Evolutionary conservation across 2,329 filamentous ascomycete species (phyloP), one percentile per base, ranked within the genome.

Genomic region (Alternaria viburni): DNA sequence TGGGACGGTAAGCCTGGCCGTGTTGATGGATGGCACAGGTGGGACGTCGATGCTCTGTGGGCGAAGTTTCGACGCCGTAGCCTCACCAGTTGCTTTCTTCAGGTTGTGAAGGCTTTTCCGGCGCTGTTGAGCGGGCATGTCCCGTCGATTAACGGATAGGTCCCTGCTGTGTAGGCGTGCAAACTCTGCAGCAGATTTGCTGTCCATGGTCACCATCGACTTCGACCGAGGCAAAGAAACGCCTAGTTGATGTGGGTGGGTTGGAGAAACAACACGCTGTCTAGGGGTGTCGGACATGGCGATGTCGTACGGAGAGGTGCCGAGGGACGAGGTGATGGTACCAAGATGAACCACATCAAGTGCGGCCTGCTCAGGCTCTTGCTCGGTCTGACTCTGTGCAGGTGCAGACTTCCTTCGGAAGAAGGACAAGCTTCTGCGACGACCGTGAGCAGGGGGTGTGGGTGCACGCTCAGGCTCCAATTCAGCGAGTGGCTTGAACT

Each of bases 281-380:
- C 51, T 62, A n/a, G 60, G 67, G 11, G 65, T 58, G 6, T 56
- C 47, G 36, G 69, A 57, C 66, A 76, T 79, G 15, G 82, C 80
- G 41, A 80, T 75, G 57, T 84, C 82, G 62, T 83, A 84, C 6
- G 82, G 81, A 11, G 80, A 82, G 19, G 71, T 66, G 21, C 83
- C 83, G 1, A 84, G 74, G 5, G 81, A 74, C 11, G 77, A 70
- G 5, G 80, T 79, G 6, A 82, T 81, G 3, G 79, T 81, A 15
- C 77, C 81, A 36, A 83, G 77, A 64, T 83, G 76, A 26, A 78
- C 74, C 13, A 79, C 70, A 28, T 67, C 72, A n/a, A 70, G 57
- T 36, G 70, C 60, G 25, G 63, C 47, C 36, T 66, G 54, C n/a
- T 68, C 62, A 13, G 73, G 58, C 30, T 66, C 67, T 6, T 57